Percentiles rank a stretch among this genome's conserved stretches.
Evolutionary conservation across 2,329 filamentous ascomycete genomes (phyloP).

Genomic region (Tothia fuscella): DNA sequence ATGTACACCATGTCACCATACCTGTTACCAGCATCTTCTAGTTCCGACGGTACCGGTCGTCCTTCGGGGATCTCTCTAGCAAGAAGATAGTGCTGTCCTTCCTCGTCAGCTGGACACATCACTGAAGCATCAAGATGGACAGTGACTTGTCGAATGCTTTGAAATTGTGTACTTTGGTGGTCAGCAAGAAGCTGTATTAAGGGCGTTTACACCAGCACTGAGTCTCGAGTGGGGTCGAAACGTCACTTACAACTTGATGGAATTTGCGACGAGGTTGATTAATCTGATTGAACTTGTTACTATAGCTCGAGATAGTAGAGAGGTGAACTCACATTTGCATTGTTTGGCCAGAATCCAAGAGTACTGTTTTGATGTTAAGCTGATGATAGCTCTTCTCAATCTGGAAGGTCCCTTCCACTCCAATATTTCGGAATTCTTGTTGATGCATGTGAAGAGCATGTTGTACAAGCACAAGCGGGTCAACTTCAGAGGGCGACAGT

Average conservation of each 20-base stretch:
- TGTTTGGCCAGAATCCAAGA: conserved; percentile 8
- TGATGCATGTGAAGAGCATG: conserved; percentile 8
- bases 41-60: not conserved
- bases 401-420: conserved; percentile 1
- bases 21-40: not conserved
- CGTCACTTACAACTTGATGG: conserved; percentile 8
- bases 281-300: not conserved
- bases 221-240: no score
- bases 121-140: conserved; percentile 20
- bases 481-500: conserved; percentile 4
- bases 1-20: conserved; percentile 41
- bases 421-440: conserved; percentile 2
- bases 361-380: conserved; percentile 4
- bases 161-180: conserved; percentile 8
- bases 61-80: conserved; percentile 43
- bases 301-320: not conserved
- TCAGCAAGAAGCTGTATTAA: conserved; percentile 10
- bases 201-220: no score
- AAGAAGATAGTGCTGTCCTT: conserved; percentile 13
- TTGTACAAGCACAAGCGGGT: conserved; percentile 2
- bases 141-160: conserved; percentile 10
- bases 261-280: conserved; percentile 11
- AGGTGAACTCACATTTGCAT: not conserved
- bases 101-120: conserved; percentile 7
- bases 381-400: conserved; percentile 6